Percentiles rank a stretch among this genome's conserved stretches.
Conservation (phyloP, 768 basidiomycete species). For the Tricholoma saponaceum region DNA sequence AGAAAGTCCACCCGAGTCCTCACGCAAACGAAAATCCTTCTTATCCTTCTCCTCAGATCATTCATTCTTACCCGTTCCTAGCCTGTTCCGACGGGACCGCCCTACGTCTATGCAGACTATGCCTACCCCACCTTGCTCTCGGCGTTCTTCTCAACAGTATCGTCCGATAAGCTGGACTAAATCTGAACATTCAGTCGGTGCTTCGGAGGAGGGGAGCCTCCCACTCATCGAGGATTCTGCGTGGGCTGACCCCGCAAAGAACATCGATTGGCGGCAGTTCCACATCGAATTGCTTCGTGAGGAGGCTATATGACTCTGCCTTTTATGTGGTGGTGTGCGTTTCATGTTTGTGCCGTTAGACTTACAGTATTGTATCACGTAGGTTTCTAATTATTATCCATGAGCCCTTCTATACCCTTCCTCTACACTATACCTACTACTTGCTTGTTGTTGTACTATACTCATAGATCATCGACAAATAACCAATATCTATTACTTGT, state of each 20-base stretch:
- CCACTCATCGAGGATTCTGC: constrained; percentile 21
- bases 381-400: neutral
- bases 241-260: constrained; percentile 31
- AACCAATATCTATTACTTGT: neutral
- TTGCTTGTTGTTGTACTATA: neutral
- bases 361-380: neutral
- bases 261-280: constrained; percentile 56
- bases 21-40: constrained; percentile 35
- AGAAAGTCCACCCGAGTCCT: constrained; percentile 20
- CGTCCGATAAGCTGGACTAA: constrained; percentile 24
- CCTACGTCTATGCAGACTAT: constrained; percentile 28
- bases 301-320: constrained; percentile 10
- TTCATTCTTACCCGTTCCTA: constrained; percentile 17
- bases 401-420: neutral
- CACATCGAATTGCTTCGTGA: constrained; percentile 40
- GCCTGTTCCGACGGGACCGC: constrained; percentile 17
- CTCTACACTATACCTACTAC: too few relatives aligned
- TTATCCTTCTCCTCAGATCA: constrained; percentile 33
- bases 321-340: too few relatives aligned
- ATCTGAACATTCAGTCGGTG: constrained; percentile 33
- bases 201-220: constrained; percentile 34
- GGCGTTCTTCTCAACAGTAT: constrained; percentile 27
- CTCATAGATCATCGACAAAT: neutral
- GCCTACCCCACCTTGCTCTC: constrained; percentile 25
- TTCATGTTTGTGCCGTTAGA: neutral